A percentile compares a stretch with the other conserved stretches of the same genome.
phyloP scores from a whole-genome alignment of 768 basidiomycete genomes.

The Fomitopsis pulvina region DNA sequence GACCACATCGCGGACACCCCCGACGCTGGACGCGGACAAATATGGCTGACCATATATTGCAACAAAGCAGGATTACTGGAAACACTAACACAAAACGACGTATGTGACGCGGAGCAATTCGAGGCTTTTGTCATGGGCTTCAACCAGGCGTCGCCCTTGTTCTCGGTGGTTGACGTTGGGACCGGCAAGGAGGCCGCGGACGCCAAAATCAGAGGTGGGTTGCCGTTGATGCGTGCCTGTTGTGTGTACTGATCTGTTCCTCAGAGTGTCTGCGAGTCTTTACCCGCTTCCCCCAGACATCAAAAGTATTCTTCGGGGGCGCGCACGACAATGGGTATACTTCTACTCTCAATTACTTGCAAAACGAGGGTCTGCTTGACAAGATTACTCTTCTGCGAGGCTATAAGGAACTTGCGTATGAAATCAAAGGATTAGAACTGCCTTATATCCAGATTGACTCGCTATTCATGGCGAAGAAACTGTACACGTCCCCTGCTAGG shows the following conservation, averaged over 20 bases:
- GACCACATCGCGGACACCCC: slow-evolving; percentile 24
- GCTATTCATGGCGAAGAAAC: slow-evolving; percentile 30
- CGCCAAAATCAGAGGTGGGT: slow-evolving; percentile 33
- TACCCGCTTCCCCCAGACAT: slow-evolving; percentile 38
- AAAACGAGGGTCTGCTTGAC: slow-evolving; percentile 31
- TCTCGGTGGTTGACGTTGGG: slow-evolving; percentile 37
- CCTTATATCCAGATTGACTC: slow-evolving; percentile 28
- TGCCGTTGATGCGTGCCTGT: neutral
- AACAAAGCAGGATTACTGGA: slow-evolving; percentile 31
- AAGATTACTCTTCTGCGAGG: slow-evolving; percentile 35
- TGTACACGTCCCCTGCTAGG: slow-evolving; percentile 14
- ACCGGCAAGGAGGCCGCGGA: slow-evolving; percentile 37
- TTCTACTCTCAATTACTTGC: slow-evolving; percentile 29
- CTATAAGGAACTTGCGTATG: slow-evolving; percentile 29
- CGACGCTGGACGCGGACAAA: slow-evolving; percentile 22
- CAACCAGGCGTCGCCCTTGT: slow-evolving; percentile 33
- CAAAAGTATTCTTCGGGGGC: slow-evolving; percentile 34
- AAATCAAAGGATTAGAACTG: slow-evolving; percentile 25
- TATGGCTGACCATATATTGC: slow-evolving; percentile 33
- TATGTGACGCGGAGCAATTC: slow-evolving; percentile 29
- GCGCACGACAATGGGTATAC: slow-evolving; percentile 38
- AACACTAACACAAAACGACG: slow-evolving; percentile 20
- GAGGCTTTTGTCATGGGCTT: slow-evolving; percentile 31
- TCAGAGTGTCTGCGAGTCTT: slow-evolving; percentile 50
- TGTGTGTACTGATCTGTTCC: neutral